A percentile compares a stretch with the other conserved stretches of the same genome.
Conservation (phyloP, 345 rosid genomes). For the Pugionium dolabratum region DNA sequence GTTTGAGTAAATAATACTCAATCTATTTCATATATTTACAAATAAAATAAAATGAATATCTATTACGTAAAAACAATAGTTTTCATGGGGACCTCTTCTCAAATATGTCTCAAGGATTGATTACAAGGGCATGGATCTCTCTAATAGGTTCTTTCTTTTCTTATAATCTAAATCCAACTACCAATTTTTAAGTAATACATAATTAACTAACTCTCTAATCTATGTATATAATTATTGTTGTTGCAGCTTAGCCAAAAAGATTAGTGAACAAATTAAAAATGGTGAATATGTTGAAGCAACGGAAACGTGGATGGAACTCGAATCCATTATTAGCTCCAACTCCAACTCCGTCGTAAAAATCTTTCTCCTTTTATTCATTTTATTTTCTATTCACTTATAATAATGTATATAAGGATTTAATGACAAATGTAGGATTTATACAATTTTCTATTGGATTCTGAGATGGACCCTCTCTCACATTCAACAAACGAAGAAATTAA, state of each 20-base stretch:
- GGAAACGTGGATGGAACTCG: slow-evolving; percentile 60
- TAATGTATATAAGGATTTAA: no score
- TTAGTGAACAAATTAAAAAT: slow-evolving; percentile 53
- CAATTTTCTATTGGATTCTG: slow-evolving; percentile 68
- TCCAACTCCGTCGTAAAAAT: no score
- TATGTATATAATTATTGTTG: slow-evolving; percentile 6
- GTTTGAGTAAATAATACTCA: neutral
- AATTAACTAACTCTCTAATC: slow-evolving; percentile 14
- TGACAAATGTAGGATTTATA: no score
- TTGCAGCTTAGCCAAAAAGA: slow-evolving; percentile 62
- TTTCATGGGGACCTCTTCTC: slow-evolving; percentile 93
- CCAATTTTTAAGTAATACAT: neutral
- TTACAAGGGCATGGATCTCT: slow-evolving; percentile 47
- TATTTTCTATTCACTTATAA: no score
- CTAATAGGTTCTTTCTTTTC: slow-evolving; percentile 55
- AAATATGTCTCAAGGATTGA: slow-evolving; percentile 73
- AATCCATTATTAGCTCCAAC: slow-evolving; percentile 37
- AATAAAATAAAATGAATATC: neutral
- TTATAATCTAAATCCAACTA: no score
- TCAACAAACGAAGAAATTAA: slow-evolving; percentile 37
- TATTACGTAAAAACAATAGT: slow-evolving; percentile 41
- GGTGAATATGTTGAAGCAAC: slow-evolving; percentile 62
- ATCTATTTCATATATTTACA: neutral
- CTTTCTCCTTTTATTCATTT: no score
- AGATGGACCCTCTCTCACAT: slow-evolving; percentile 47